Evolutionary conservation across 176 grass and related monocot species (phyloP).

Genomic region (Raddia distichophylla): DNA sequence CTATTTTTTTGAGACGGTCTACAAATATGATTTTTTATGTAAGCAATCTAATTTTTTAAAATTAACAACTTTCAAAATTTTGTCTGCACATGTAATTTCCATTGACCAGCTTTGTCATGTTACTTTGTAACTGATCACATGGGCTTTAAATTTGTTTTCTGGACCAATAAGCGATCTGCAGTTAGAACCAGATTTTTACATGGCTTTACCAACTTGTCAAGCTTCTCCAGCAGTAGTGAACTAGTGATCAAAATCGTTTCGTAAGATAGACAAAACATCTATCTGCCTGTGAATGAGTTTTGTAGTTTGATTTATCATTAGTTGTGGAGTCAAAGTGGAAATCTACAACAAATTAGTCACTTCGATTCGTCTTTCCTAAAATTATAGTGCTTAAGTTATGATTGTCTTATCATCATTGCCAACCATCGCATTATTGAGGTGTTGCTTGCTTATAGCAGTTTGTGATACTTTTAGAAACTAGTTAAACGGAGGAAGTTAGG

Average conservation of each 20-base stretch:
- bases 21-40: too few species aligned
- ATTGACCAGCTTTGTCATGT: neutral
- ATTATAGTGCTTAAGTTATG: neutral
- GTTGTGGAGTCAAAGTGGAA: neutral
- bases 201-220: neutral
- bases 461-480: neutral
- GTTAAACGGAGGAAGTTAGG: neutral
- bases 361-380: constrained; percentile 14
- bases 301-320: neutral
- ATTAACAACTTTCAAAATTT: too few species aligned
- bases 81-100: neutral
- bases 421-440: neutral
- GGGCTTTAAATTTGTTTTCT: neutral
- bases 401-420: neutral
- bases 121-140: neutral
- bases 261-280: neutral
- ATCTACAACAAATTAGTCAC: neutral
- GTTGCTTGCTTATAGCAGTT: neutral
- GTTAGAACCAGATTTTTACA: neutral
- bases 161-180: neutral
- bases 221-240: neutral
- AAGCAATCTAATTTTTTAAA: too few species aligned
- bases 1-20: too few species aligned
- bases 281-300: neutral
- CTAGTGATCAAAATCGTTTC: neutral